Evolutionary conservation across 768 basidiomycete genomes (phyloP), one percentile per base, ranked within the genome.

Genomic region (Pleurotus platypus): DNA sequence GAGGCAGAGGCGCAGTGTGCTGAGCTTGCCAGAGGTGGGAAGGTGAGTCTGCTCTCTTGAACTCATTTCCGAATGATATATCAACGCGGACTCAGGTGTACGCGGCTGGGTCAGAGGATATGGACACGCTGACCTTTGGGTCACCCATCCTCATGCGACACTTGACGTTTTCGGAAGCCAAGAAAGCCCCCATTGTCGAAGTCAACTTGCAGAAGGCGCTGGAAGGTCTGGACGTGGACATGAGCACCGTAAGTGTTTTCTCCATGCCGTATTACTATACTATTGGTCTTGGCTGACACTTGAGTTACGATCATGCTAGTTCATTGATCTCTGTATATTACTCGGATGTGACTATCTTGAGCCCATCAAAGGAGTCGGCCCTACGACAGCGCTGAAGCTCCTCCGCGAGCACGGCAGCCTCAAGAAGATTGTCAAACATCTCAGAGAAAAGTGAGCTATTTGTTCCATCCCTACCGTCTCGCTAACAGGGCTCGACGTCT

Each of bases 1-100:
- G 97, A 99, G 75, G 97, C 97, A 5, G 97, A 99, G 69, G 97
- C 97, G 1, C 97, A 99, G 67, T 98, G 97, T 63, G 97, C 97
- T 4, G 97, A 98, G 70, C 83, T 99, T 1, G 95, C 95, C n/a
- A 84, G 94, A 30, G 95, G 93, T 20, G 94, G 93, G 57, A 93
- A 96, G 77, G 96, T 89, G 51, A 5, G 57, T 46, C 18, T 30
- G 26, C 6, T 6, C 38, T 16, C 18, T 40, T 37, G 13, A n/a
- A 2, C 4, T 15, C 15, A 13, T 18, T 7, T 16, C 4, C 39
- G 18, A n/a, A 40, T 26, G 18, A 43, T 24, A 9, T 30, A 0
- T 2, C 7, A 11, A 4, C 5, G 5, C 22, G 7, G 11, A 9
- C 7, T 6, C 3, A 94, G 92, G 93, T 98, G 24, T 98, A 92